A percentile compares a stretch with the other conserved stretches of the same genome.
phyloP scores from a whole-genome alignment of 2,329 filamentous ascomycete genomes.

The Botryosphaeria dothidea region DNA sequence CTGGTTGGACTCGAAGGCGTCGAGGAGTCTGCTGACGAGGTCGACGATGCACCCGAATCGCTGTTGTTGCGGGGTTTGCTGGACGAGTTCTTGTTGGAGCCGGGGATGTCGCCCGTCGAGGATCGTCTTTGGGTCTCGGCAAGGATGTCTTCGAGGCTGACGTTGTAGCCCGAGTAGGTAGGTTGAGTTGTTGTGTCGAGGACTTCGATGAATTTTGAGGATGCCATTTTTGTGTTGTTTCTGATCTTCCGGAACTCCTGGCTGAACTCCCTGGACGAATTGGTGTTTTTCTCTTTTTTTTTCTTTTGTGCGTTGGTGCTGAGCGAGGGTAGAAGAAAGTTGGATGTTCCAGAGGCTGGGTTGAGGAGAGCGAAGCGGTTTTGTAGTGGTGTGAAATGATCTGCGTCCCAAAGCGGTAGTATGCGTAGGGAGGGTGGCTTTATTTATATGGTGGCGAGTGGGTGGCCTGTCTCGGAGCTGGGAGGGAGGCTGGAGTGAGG shows the following conservation, averaged over 20 bases:
- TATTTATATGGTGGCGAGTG: neutral
- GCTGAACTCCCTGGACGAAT: neutral
- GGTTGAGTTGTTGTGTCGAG: slow-evolving; percentile 36
- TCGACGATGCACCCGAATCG: slow-evolving; percentile 2
- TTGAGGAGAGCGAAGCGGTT: neutral
- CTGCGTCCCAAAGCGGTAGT: neutral
- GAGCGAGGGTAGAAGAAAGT: neutral
- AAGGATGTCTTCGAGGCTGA: slow-evolving; percentile 41
- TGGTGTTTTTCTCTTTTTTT: neutral
- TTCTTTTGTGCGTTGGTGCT: neutral
- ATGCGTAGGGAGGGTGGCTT: neutral
- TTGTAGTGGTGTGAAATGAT: neutral
- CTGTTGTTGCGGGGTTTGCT: slow-evolving; percentile 12
- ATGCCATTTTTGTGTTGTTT: slow-evolving; percentile 24
- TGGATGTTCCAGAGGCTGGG: neutral
- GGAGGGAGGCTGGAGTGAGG: neutral
- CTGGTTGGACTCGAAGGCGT: slow-evolving; percentile 13
- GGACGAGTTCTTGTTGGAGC: neutral
- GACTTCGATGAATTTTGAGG: slow-evolving; percentile 41
- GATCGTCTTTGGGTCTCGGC: slow-evolving; percentile 38
- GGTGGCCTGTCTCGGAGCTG: neutral
- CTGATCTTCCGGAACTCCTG: neutral
- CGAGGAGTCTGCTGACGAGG: slow-evolving; percentile 9
- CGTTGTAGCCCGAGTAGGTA: slow-evolving; percentile 36
- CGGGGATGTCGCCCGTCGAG: slow-evolving; percentile 6